Conservation (phyloP, 768 basidiomycete species). For the Trametes sanguinea region DNA sequence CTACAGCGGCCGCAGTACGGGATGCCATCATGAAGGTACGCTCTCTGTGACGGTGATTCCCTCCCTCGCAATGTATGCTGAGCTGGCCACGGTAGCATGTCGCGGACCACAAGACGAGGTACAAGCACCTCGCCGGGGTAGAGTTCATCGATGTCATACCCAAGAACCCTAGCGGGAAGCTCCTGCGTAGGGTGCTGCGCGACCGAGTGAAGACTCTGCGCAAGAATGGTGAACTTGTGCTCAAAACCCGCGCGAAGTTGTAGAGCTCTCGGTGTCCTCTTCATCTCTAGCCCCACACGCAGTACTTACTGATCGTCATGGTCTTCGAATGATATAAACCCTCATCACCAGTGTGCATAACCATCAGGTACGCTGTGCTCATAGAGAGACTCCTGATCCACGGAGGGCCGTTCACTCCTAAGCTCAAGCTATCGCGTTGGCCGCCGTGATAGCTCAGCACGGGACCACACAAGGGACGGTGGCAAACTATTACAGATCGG, state of each 20-base stretch:
- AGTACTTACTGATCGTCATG: no score
- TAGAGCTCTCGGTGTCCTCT: no score
- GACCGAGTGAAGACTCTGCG: constrained; percentile 29
- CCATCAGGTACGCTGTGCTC: no score
- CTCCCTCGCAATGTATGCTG: not conserved
- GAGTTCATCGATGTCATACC: constrained; percentile 42
- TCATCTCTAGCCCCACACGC: no score
- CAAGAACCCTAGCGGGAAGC: constrained; percentile 36
- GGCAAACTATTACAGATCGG: no score
- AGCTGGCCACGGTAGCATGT: constrained; percentile 26
- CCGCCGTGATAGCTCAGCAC: no score
- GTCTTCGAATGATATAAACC: no score
- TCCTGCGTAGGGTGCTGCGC: constrained; percentile 33
- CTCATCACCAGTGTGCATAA: no score
- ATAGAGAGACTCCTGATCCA: no score
- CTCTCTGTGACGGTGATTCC: not conserved
- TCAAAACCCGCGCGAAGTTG: constrained; percentile 16
- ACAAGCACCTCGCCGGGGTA: constrained; percentile 42
- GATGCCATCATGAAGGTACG: constrained; percentile 57
- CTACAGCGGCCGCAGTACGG: constrained; percentile 44
- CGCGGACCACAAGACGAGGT: constrained; percentile 35
- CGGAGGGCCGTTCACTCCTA: no score
- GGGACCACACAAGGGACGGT: no score
- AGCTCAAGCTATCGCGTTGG: no score
- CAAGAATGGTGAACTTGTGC: constrained; percentile 24